Evolutionary conservation across 805 yeast species (phyloP).

Genomic region (Maudiozyma serrabonitensis): DNA sequence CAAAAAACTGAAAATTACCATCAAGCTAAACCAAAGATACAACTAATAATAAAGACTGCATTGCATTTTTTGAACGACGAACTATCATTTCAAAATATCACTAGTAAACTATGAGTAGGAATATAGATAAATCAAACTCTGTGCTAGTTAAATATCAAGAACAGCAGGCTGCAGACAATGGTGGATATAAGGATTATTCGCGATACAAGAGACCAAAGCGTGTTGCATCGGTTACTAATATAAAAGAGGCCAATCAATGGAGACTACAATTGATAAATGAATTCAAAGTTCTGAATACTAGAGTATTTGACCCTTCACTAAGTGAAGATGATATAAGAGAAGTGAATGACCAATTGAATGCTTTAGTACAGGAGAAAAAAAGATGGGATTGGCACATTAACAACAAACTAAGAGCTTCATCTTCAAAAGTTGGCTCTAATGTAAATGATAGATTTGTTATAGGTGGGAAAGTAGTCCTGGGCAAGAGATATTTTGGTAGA

Average conservation of each 20-base stretch:
- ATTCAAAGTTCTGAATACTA: slow-evolving; percentile 47
- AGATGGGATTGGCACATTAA: slow-evolving; percentile 74
- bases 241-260: slow-evolving; percentile 66
- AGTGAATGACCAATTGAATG: slow-evolving; percentile 64
- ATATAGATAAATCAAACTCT: slow-evolving; percentile 67
- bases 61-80: too few relatives aligned
- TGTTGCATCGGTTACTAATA: slow-evolving; percentile 40
- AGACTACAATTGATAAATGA: slow-evolving; percentile 52
- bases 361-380: slow-evolving; percentile 51
- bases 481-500: slow-evolving; percentile 71
- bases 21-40: too few relatives aligned
- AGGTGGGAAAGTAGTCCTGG: slow-evolving; percentile 33
- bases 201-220: slow-evolving; percentile 51
- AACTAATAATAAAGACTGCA: too few relatives aligned
- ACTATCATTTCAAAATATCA: neutral
- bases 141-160: slow-evolving; percentile 57
- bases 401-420: slow-evolving; percentile 28
- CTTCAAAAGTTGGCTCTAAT: neutral
- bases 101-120: slow-evolving; percentile 50
- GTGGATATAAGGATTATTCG: slow-evolving; percentile 49
- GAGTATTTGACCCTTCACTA: slow-evolving; percentile 51
- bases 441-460: neutral
- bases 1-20: too few relatives aligned
- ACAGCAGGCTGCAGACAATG: slow-evolving; percentile 44
- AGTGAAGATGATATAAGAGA: slow-evolving; percentile 60